A percentile compares a stretch with the other conserved stretches of the same genome.
Evolutionary conservation across 1,139 yeast genomes (phyloP).

Genomic region (Taphrina wiesneri): DNA sequence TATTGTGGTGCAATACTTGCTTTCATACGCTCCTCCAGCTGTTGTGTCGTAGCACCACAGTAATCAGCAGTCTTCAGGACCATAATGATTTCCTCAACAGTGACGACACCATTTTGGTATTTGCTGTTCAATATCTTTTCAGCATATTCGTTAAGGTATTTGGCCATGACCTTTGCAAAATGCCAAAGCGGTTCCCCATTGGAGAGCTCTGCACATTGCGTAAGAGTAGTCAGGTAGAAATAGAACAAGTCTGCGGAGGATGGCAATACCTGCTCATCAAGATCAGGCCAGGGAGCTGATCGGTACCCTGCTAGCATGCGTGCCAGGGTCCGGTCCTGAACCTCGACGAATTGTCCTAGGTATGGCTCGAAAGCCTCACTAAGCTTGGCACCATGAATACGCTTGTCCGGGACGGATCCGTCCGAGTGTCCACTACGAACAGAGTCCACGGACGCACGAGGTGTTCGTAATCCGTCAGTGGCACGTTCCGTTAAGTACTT

Average conservation of each 20-base stretch:
- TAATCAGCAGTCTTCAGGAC: conserved; percentile 88
- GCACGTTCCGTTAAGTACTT: conserved; percentile 59
- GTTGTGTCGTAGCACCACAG: conserved; percentile 73
- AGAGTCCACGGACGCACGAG: conserved; percentile 37
- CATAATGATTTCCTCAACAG: conserved; percentile 63
- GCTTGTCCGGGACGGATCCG: conserved; percentile 36
- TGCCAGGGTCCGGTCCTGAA: conserved; percentile 68
- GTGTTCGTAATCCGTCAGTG: conserved; percentile 47
- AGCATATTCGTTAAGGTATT: conserved; percentile 67
- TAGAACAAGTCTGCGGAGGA: conserved; percentile 87
- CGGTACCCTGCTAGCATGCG: conserved; percentile 55
- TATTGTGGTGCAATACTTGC: conserved; percentile 53
- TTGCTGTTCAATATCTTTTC: conserved; percentile 61
- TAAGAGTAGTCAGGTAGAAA: conserved; percentile 66
- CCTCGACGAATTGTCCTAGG: conserved; percentile 79
- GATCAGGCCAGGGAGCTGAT: conserved; percentile 40
- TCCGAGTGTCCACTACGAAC: conserved; percentile 7
- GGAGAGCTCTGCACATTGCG: conserved; percentile 75
- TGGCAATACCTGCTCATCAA: conserved; percentile 57
- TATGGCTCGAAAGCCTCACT: conserved; percentile 84
- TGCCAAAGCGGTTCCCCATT: conserved; percentile 62
- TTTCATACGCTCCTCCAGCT: conserved; percentile 66
- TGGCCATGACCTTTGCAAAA: conserved; percentile 64
- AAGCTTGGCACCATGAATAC: conserved; percentile 53
- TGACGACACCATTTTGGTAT: conserved; percentile 50